Evolutionary conservation across 176 grass and related monocot species (phyloP).

Genomic region (Zoysia japonica): DNA sequence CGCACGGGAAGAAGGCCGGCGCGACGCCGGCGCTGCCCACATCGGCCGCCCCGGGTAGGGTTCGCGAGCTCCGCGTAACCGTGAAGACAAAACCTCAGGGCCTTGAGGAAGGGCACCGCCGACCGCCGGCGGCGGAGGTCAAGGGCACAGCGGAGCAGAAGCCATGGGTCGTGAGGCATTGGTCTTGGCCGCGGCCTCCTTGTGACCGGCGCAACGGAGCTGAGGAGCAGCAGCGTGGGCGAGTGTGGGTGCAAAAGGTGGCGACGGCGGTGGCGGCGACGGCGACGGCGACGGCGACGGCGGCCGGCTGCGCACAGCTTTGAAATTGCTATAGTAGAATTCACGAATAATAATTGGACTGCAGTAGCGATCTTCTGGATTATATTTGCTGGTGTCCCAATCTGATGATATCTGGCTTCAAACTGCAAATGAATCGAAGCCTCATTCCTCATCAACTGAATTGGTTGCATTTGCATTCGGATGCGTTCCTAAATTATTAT

Average conservation of each 20-base stretch:
- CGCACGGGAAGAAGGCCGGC: background rate
- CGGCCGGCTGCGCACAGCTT: background rate
- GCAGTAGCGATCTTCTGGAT: background rate
- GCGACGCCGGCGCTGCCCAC: background rate
- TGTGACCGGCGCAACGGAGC: background rate
- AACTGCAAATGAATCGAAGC: background rate
- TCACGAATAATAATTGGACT: background rate
- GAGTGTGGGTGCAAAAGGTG: conserved; percentile 44
- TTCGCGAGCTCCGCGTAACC: background rate
- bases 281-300: no score
- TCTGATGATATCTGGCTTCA: background rate
- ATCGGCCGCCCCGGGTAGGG: background rate
- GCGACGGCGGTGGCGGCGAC: no score
- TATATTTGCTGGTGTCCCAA: background rate
- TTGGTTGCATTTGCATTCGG: no score
- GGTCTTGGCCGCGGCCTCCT: background rate
- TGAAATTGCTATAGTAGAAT: conserved; percentile 14
- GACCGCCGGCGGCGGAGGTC: background rate
- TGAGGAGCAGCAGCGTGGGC: background rate
- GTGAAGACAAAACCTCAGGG: background rate
- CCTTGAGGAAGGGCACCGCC: background rate
- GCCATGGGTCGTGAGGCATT: background rate
- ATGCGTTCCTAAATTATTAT: no score
- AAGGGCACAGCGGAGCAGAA: background rate
- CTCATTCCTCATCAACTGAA: no score